Evolutionary conservation across 2,329 filamentous ascomycete species (phyloP).

Genomic region (Macroventuria anomochaeta): DNA sequence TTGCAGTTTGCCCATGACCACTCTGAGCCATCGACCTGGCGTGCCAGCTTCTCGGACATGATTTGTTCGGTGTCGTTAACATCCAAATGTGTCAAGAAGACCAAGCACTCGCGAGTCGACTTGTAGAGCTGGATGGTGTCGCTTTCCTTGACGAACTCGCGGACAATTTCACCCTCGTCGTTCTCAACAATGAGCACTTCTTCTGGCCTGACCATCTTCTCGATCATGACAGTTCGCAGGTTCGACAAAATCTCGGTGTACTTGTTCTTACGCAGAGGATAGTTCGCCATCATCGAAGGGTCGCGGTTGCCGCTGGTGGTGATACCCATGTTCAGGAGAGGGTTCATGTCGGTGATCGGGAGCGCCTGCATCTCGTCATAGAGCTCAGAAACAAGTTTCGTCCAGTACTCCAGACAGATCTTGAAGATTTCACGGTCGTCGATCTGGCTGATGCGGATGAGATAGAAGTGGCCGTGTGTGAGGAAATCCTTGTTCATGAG

Average conservation of each 20-base stretch:
- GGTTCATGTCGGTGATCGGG: conserved; percentile 91
- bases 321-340: conserved; percentile 79
- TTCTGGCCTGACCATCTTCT: conserved; percentile 98
- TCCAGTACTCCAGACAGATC: conserved; percentile 99
- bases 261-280: conserved; percentile 96
- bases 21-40: conserved; percentile 92
- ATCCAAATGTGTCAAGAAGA: conserved; percentile 96
- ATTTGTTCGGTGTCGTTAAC: conserved; percentile 97
- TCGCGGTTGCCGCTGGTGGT: conserved; percentile 84
- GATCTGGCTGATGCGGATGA: conserved; percentile 97
- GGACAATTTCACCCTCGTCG: conserved; percentile 97
- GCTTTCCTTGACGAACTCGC: conserved; percentile 98
- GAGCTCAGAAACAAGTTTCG: conserved; percentile 94
- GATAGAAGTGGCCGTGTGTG: conserved; percentile 94
- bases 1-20: conserved; percentile 99
- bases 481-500: conserved; percentile 94
- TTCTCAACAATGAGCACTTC: conserved; percentile 99
- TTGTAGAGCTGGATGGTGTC: conserved; percentile 99
- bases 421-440: conserved; percentile 99
- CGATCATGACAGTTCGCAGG: conserved; percentile 96
- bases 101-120: conserved; percentile 94
- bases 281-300: conserved; percentile 82
- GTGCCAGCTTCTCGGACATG: conserved; percentile 97
- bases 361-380: conserved; percentile 99
- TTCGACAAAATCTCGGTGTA: conserved; percentile 94